Evolutionary conservation across 306 rosid species (phyloP), one percentile per base, ranked within the genome.

Genomic region (Vicia faba): DNA sequence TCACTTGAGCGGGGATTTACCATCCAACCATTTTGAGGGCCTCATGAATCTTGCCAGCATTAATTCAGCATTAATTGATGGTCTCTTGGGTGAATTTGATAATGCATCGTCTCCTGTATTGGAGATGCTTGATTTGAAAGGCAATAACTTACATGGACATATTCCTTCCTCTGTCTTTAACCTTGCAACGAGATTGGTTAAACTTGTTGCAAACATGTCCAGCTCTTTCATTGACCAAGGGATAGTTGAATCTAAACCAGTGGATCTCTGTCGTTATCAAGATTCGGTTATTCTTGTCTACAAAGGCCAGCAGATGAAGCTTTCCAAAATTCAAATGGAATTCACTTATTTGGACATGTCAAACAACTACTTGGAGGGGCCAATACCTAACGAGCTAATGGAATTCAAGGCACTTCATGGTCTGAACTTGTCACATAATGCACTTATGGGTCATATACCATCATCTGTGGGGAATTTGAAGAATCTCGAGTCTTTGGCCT

Each of bases 101-200:
- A 58, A 7, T 3, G 7, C 57, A 16, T 53, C 54, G 14, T 44
- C 67, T 3, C 29, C 66, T 3, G 1, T 19, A 0, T 4, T 76
- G 9, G 39, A 81, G 25, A 64, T 62, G 12, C 51, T 86, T 45
- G 88, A 78, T 76, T 70, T 89, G 35, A 12, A 62, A 1, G 29
- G 36, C 55, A 89, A 89, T 51, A 71, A 61, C 0, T 61, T 86
- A 10, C 71, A 65, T 61, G 89, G 96, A 1, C 62, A 53, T 3
- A 40, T 89, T 40, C 91, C 86, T 0, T 0, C 0, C 28, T 81
- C 76, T 4, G 2, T 89, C 19, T 79, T 74, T 3, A 2, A 71
- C 4, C 70, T 79, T 1, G 8, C 0, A 33, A 0, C 0, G 8
- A 45, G 2, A 8, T 13, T 44, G 33, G 14, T 36, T 3, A 14